Base-by-base conservation (phyloP, 2,329 filamentous ascomycete species). In the Lecanoromycetidae sp. region DNA sequence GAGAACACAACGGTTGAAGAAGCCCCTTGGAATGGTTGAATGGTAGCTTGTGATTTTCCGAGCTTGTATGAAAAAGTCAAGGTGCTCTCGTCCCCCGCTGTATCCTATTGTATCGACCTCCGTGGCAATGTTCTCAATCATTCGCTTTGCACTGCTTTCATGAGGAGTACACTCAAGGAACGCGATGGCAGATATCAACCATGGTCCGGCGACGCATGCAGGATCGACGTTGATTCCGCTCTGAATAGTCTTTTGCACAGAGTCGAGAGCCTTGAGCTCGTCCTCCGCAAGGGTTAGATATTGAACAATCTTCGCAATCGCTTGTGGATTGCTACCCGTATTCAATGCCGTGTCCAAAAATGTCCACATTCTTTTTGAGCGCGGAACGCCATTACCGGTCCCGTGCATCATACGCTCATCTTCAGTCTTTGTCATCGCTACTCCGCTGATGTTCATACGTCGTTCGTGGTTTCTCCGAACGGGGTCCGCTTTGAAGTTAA, bases 301-400 rank as follows among this genome's bases (percentile, higher is more conserved):
- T 30, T 62, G 63, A 40, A 87, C 59, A 44, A 87, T 81, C 10
- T 63, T 65, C 41, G 73, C 67, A 1, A 74, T 77, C 2, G 68
- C 66, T 1, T 58, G 52, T 0, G 63, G 61, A 45, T 77, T 79
- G 57, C 80, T 75, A 52, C 80, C 72, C 40, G 82, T 69, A 17
- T 68, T 66, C 23, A 87, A 67, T 22, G 87, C 67, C 58, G 82
- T 85, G 57, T 79, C 77, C 20, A 82, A 60, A 44, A 83, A 77
- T n/a, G 78, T 64, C 15, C 53, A 47, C 5, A 23, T 38, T 30
- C 38, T 48, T 23, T 53, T 50, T 37, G 52, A 47, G 20, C 52
- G 32, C 32, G 45, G 27, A 10, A 48, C 17, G 6, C 50, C 52
- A 10, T 38, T 26, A 23, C 49, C 40, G 20, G n/a, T n/a, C n/a